These are phyloP conservation scores for Spathaspora arborariae DNA, from an alignment of 805 yeast genomes.

Conservation along the genomic window DNA sequence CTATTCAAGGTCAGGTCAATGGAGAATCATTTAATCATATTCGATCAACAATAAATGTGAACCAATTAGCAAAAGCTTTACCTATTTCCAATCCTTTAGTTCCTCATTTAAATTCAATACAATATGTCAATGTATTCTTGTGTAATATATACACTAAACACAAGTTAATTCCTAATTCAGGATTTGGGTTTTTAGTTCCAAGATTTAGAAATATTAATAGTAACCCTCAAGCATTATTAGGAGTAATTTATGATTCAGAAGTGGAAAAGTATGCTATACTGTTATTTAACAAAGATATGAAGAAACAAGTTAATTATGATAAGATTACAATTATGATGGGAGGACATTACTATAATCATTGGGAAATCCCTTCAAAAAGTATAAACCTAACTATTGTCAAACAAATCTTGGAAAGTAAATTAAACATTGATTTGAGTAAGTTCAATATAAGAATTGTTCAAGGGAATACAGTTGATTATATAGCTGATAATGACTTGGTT, in stretches of 20 bases:
- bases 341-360: conserved; percentile 52
- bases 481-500: conserved; percentile 22
- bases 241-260: conserved; percentile 89
- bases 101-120: conserved; percentile 18
- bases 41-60: conserved; percentile 54
- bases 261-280: conserved; percentile 51
- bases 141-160: conserved; percentile 55
- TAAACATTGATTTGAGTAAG: conserved; percentile 18
- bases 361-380: conserved; percentile 27
- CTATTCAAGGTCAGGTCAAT: conserved; percentile 12
- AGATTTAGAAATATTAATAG: conserved; percentile 38
- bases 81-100: conserved; percentile 12
- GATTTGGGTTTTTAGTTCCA: conserved; percentile 91
- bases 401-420: conserved; percentile 20
- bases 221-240: conserved; percentile 52
- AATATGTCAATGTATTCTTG: conserved; percentile 53
- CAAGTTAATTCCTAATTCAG: conserved; percentile 20
- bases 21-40: conserved; percentile 48
- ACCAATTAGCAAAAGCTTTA: conserved; percentile 33
- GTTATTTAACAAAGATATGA: conserved; percentile 8
- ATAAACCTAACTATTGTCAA: conserved; percentile 24
- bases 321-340: conserved; percentile 90
- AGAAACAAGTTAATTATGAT: conserved; percentile 36
- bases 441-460: conserved; percentile 18
- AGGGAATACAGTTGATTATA: conserved; percentile 9